Percentiles rank a stretch among this genome's conserved stretches.
phyloP scores from a whole-genome alignment of 2,329 filamentous ascomycete species.

The Epichloe coenophiala region DNA sequence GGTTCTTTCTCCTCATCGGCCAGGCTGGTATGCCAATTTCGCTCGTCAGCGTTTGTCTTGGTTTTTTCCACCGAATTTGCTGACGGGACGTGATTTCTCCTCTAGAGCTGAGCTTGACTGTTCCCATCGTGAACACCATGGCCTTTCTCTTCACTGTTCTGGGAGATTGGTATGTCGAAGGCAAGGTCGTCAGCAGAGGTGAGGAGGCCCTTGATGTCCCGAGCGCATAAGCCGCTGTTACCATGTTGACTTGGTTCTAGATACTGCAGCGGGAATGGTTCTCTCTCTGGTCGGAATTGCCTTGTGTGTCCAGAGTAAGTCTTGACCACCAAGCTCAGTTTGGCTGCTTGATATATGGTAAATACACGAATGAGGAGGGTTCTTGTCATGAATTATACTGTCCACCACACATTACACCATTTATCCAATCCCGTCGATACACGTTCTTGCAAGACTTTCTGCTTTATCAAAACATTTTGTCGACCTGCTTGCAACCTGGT shows the following conservation, averaged over 20 bases:
- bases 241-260: conserved; percentile 25
- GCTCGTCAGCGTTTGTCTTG: background rate
- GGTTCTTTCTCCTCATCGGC: conserved; percentile 93
- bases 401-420: background rate
- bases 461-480: background rate
- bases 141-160: conserved; percentile 94
- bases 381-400: background rate
- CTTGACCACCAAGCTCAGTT: conserved; percentile 11
- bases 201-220: conserved; percentile 8
- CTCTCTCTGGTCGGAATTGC: conserved; percentile 70
- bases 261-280: conserved; percentile 72
- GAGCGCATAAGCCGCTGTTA: background rate
- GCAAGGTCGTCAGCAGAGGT: conserved; percentile 78
- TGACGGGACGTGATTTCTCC: background rate
- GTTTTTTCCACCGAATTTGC: background rate
- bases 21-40: conserved; percentile 57
- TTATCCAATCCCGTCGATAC: background rate
- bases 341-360: background rate
- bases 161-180: conserved; percentile 89
- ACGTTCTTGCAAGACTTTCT: too few relatives aligned
- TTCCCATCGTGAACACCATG: conserved; percentile 87
- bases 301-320: conserved; percentile 64
- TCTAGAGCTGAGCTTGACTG: conserved; percentile 80
- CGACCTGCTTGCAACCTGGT: conserved; percentile 6
- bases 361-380: background rate